A percentile compares a stretch with the other conserved stretches of the same genome.
Evolutionary conservation across 2,329 filamentous ascomycete species (phyloP).

Genomic region (Ceratocystis albifundus): DNA sequence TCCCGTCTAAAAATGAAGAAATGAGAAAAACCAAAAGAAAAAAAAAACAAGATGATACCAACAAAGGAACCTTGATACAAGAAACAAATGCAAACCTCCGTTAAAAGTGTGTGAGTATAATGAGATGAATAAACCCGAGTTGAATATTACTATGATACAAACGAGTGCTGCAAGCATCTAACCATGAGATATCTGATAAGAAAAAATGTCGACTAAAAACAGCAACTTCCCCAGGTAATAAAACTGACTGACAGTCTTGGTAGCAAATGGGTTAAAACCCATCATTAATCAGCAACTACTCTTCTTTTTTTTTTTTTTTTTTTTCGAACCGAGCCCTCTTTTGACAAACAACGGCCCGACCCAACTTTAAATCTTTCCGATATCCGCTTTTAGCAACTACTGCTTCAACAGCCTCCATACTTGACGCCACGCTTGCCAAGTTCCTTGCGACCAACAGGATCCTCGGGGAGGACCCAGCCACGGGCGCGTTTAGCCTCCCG

Average conservation of each 20-base stretch:
- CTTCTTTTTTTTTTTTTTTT: no score
- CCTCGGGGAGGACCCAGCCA: slow-evolving; percentile 67
- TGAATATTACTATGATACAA: background rate
- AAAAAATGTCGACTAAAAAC: background rate
- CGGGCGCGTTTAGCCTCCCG: slow-evolving; percentile 59
- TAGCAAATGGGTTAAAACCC: background rate
- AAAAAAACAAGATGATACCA: slow-evolving; percentile 21
- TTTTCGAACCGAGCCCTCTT: background rate
- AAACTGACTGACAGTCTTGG: background rate
- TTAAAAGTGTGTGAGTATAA: background rate
- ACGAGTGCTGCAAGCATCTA: background rate
- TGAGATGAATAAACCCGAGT: slow-evolving; percentile 1
- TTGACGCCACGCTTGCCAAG: slow-evolving; percentile 52
- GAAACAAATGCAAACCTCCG: background rate
- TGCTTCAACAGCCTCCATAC: slow-evolving; percentile 15
- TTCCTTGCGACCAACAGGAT: slow-evolving; percentile 60
- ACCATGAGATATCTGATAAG: slow-evolving; percentile 5
- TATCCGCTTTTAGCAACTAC: slow-evolving; percentile 6
- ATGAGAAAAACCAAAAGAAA: no score
- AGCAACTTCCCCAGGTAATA: background rate
- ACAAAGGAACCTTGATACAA: background rate
- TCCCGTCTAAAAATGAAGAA: background rate
- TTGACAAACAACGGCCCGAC: background rate
- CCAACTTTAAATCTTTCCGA: background rate
- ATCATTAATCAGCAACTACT: background rate